These are phyloP conservation scores for Colletotrichum phormii DNA, from an alignment of 2,329 filamentous ascomycete species.

Conservation along the genomic window DNA sequence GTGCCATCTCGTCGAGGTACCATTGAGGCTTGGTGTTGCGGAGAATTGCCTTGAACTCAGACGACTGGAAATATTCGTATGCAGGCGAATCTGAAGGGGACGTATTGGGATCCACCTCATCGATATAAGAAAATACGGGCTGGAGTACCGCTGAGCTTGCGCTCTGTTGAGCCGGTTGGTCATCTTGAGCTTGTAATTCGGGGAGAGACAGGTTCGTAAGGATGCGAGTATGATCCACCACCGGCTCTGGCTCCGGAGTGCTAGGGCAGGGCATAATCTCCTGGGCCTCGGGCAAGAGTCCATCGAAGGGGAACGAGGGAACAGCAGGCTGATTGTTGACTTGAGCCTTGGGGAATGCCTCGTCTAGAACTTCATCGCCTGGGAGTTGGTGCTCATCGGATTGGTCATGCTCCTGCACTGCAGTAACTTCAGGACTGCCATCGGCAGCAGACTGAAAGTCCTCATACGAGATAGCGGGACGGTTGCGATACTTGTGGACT, in stretches of 20 bases:
- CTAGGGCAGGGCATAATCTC: neutral
- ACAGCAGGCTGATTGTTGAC: neutral
- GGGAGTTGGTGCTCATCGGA: neutral
- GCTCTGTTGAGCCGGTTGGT: neutral
- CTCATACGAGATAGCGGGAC: neutral
- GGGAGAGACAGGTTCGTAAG: neutral
- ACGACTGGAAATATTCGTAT: neutral
- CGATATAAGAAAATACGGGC: neutral
- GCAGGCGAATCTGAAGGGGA: neutral
- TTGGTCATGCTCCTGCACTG: neutral
- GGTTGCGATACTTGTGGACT: neutral
- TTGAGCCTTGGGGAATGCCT: neutral
- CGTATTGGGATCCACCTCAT: neutral
- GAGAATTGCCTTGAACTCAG: neutral
- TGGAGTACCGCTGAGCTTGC: neutral
- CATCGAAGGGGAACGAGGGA: neutral
- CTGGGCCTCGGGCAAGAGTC: neutral
- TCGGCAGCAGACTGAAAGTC: neutral
- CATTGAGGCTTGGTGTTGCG: neutral
- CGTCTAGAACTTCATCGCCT: neutral
- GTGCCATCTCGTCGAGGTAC: neutral
- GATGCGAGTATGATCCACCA: neutral
- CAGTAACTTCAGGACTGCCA: neutral
- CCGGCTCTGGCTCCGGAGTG: neutral
- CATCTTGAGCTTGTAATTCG: neutral